A percentile compares a stretch with the other conserved stretches of the same genome.
Conservation (phyloP, 2,329 filamentous ascomycete species). For the Penicillium sp. region DNA sequence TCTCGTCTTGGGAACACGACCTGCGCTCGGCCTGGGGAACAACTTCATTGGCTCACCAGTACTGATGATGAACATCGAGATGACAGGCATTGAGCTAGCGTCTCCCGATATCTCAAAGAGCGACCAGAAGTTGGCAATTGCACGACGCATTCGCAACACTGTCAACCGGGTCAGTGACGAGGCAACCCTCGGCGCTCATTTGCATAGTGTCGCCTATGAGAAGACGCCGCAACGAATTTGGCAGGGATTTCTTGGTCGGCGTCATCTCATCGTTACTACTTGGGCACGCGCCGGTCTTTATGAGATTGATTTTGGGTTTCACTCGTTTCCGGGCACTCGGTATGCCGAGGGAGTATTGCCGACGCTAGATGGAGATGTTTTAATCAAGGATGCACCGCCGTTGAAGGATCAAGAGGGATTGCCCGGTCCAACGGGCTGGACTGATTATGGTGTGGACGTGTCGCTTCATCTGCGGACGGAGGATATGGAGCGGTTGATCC, state of each 20-base stretch:
- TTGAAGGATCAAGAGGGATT: background rate
- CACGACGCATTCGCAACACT: slow-evolving; percentile 15
- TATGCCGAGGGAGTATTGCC: slow-evolving; percentile 23
- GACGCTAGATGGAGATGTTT: slow-evolving; percentile 22
- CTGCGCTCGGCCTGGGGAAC: slow-evolving; percentile 7
- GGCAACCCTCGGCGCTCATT: slow-evolving; percentile 9
- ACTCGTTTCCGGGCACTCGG: slow-evolving; percentile 12
- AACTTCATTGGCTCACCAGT: slow-evolving; percentile 14
- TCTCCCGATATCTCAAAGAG: slow-evolving; percentile 3
- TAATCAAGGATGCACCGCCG: slow-evolving; percentile 26
- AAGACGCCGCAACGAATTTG: slow-evolving; percentile 19
- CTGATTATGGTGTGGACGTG: slow-evolving; percentile 24
- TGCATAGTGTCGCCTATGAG: slow-evolving; percentile 18
- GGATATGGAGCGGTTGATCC: slow-evolving; percentile 26
- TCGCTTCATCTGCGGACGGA: slow-evolving; percentile 20
- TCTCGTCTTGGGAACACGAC: slow-evolving; percentile 11
- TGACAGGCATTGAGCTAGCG: slow-evolving; percentile 12
- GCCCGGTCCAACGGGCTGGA: slow-evolving; percentile 15
- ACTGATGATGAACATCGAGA: slow-evolving; percentile 19
- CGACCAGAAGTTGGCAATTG: background rate
- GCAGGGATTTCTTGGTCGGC: slow-evolving; percentile 19
- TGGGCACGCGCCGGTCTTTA: slow-evolving; percentile 21
- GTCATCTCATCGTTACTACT: slow-evolving; percentile 19
- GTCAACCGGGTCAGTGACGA: slow-evolving; percentile 12
- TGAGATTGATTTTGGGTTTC: slow-evolving; percentile 19